Evolutionary conservation across 129 eudicot species (phyloP), one percentile per base, ranked within the genome.

Genomic region (Pulicaria dysenterica): DNA sequence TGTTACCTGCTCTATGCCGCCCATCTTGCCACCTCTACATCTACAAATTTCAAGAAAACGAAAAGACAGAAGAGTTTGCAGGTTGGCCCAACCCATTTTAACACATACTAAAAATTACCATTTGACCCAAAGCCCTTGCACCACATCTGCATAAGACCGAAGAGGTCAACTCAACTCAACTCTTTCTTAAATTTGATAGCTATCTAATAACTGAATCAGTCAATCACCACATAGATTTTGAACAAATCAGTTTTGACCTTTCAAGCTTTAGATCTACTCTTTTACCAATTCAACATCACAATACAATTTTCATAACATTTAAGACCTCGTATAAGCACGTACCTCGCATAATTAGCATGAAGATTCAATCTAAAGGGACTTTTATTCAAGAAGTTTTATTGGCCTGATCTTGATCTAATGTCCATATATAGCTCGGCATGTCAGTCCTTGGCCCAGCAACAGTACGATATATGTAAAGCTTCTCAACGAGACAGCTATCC

Each of bases 371-470:
- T 24, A 24, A 24, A 2, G 31, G 31, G 31, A 24, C 31, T 24
- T 24, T 24, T 24, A 2, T 24, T 24, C 31, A 24, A 24, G 31
- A 60, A 34, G 39, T 60, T 60, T 10, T 37, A 11, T 38, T 13
- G 46, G 46, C 24, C n/a, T 19, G n/a, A 55, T 79, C 82, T 72
- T 74, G 75, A 38, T 77, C 80, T 84, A 82, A 70, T 0, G 86
- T 88, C 84, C 85, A 78, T 38, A 91, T 82, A 63, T 79, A 91
- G 12, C 31, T 79, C 9, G 97, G 97, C 78, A 77, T 80, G 73
- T 91, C 97, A 15, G 55, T 64, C 76, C 97, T 84, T 6, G 84
- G 88, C 39, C 97, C 95, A 4, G 88, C 90, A 69, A 91, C 83
- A 0, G 92, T 70, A 6, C 97, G 80, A 73, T 91, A 88, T 39